A percentile compares a stretch with the other conserved stretches of the same genome.
These are phyloP conservation scores for Trypanosoma brucei DNA, from an alignment of 208 protist species.

Conservation along the genomic window DNA sequence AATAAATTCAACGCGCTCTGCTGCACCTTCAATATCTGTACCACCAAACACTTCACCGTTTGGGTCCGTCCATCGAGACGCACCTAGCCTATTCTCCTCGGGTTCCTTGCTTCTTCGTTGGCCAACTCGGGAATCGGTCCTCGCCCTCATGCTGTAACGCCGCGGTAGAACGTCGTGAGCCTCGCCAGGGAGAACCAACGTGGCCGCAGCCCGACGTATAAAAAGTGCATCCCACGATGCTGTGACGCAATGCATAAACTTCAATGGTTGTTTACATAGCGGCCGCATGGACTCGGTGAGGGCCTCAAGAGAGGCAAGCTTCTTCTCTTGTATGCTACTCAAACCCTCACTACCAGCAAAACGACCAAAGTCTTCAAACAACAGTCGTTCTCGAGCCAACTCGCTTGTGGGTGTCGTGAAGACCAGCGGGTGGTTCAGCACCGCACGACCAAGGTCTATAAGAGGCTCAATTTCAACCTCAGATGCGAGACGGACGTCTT, in stretches of 20 bases:
- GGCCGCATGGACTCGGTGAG: conserved; percentile 29
- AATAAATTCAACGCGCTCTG: conserved; percentile 33
- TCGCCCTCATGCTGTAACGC: conserved; percentile 1
- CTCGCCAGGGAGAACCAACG: conserved; percentile 48
- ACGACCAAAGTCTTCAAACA: conserved; percentile 28
- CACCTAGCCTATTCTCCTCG: neutral
- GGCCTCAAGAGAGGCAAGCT: conserved; percentile 34
- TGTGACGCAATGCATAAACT: conserved; percentile 41
- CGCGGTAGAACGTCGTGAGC: conserved; percentile 59
- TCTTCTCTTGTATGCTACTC: conserved; percentile 26
- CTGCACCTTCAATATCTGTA: conserved; percentile 2
- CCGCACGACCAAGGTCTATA: conserved; percentile 29
- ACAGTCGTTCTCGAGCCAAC: conserved; percentile 28
- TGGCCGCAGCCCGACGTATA: conserved; percentile 41
- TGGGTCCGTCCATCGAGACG: conserved; percentile 15
- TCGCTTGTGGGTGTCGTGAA: conserved; percentile 33
- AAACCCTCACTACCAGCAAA: conserved; percentile 4
- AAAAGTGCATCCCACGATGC: conserved; percentile 61
- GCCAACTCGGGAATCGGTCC: neutral
- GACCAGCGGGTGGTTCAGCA: conserved; percentile 63
- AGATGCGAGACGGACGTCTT: conserved; percentile 21
- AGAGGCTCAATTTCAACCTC: conserved; percentile 50
- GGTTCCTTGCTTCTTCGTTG: neutral
- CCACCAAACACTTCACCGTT: conserved; percentile 18
- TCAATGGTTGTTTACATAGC: conserved; percentile 38